Percentiles rank a stretch among this genome's conserved stretches.
Conservation (phyloP, 345 rosid species). For the Citrus inodora region DNA sequence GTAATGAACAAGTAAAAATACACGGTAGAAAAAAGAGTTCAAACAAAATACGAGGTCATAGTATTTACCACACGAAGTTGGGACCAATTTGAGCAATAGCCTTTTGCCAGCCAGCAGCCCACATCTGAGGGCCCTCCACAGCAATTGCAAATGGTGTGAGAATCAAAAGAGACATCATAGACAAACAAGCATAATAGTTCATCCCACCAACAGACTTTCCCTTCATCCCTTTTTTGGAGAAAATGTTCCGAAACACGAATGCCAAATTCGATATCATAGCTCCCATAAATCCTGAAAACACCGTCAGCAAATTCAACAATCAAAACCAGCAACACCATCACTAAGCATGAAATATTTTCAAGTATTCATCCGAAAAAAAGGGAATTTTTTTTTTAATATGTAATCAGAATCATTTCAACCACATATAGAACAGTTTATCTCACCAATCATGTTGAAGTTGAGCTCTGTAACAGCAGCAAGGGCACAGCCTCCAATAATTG, state of each 20-base stretch:
- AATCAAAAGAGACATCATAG: slow-evolving; percentile 73
- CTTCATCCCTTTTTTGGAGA: slow-evolving; percentile 96
- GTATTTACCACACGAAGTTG: slow-evolving; percentile 67
- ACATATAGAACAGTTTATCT: neutral
- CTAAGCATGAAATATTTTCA: neutral
- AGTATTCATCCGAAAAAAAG: neutral
- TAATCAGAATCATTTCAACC: neutral
- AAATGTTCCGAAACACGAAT: slow-evolving; percentile 86
- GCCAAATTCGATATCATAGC: slow-evolving; percentile 97
- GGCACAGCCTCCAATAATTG: slow-evolving; percentile 95
- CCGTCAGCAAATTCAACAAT: slow-evolving; percentile 11
- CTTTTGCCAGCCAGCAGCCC: slow-evolving; percentile 89
- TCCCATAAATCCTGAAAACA: slow-evolving; percentile 84
- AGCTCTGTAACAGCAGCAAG: slow-evolving; percentile 90
- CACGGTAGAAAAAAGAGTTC: neutral
- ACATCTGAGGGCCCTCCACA: slow-evolving; percentile 92
- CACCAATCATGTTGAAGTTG: slow-evolving; percentile 90
- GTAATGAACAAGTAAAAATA: neutral
- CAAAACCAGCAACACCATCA: neutral
- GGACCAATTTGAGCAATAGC: slow-evolving; percentile 80
- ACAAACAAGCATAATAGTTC: slow-evolving; percentile 94
- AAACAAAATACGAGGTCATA: neutral
- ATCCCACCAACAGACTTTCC: slow-evolving; percentile 93
- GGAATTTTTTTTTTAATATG: too few relatives aligned
- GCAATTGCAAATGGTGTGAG: slow-evolving; percentile 91